Conservation (phyloP, 345 rosid genomes). For the Salix viminalis region DNA sequence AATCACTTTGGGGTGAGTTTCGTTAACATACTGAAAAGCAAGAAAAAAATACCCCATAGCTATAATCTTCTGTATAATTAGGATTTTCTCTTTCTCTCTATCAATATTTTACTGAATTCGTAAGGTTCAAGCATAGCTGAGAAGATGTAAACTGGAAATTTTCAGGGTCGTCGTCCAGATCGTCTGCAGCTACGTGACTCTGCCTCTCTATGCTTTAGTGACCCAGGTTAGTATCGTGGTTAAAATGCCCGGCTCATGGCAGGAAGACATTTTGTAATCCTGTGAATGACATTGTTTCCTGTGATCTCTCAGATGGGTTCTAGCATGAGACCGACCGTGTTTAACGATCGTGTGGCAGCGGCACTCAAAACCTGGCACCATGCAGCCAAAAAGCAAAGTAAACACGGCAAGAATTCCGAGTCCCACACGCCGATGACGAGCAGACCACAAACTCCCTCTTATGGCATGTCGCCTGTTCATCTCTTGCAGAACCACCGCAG, state of each 20-base stretch:
- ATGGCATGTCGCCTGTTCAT: conserved; percentile 69
- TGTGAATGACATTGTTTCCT: not conserved
- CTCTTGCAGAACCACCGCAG: conserved; percentile 45
- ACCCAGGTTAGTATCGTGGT: conserved; percentile 57
- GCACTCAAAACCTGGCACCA: conserved; percentile 80
- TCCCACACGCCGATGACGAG: conserved; percentile 55
- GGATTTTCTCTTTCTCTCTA: too few species aligned
- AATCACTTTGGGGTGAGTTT: conserved; percentile 71
- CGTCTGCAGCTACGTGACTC: conserved; percentile 87
- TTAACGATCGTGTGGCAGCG: conserved; percentile 65
- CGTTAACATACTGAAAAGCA: not conserved
- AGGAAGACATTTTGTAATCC: not conserved
- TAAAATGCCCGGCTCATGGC: not conserved
- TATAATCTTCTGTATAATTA: not conserved
- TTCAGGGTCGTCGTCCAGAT: conserved; percentile 73
- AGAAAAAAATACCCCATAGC: not conserved
- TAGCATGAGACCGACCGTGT: conserved; percentile 76
- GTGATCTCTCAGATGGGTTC: conserved; percentile 67
- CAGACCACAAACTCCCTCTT: conserved; percentile 62
- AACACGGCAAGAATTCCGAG: conserved; percentile 47
- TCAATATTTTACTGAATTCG: not conserved
- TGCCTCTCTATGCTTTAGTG: conserved; percentile 94
- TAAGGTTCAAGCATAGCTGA: not conserved
- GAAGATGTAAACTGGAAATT: conserved; percentile 1
- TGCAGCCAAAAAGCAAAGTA: conserved; percentile 53